Percentiles rank a stretch among this genome's conserved stretches.
These are phyloP conservation scores for Arabidopsis hybrid DNA, from an alignment of 441 rosid genomes.

Conservation along the genomic window DNA sequence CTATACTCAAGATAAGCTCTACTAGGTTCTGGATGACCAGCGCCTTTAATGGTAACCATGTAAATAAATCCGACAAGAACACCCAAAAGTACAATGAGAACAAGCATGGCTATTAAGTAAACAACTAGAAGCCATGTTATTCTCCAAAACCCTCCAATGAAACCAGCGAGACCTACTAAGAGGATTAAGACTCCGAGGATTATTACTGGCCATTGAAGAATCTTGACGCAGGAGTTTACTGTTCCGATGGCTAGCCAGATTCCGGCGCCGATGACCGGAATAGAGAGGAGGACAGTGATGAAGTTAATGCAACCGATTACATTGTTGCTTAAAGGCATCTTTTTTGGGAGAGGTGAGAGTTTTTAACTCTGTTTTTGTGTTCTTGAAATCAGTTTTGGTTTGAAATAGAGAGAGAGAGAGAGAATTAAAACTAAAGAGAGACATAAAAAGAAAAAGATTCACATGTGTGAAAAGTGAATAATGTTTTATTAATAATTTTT, in stretches of 20 bases:
- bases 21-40: slow-evolving; percentile 74
- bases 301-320: slow-evolving; percentile 89
- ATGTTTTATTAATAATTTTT: background rate
- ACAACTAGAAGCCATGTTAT: slow-evolving; percentile 72
- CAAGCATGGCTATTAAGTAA: slow-evolving; percentile 78
- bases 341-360: slow-evolving; percentile 19
- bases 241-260: slow-evolving; percentile 79
- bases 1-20: slow-evolving; percentile 80
- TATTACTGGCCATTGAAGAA: slow-evolving; percentile 92
- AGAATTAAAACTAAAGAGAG: slow-evolving; percentile 6
- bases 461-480: slow-evolving; percentile 27
- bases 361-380: slow-evolving; percentile 3
- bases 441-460: slow-evolving; percentile 9
- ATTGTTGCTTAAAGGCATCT: slow-evolving; percentile 90
- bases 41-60: slow-evolving; percentile 76
- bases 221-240: slow-evolving; percentile 79
- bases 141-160: slow-evolving; percentile 87
- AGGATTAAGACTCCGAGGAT: slow-evolving; percentile 74
- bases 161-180: slow-evolving; percentile 71
- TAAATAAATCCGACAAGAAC: slow-evolving; percentile 72
- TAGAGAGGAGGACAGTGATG: slow-evolving; percentile 76
- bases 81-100: slow-evolving; percentile 65
- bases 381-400: slow-evolving; percentile 35
- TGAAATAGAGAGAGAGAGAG: slow-evolving; percentile 6
- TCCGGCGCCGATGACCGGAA: slow-evolving; percentile 84